phyloP scores from a whole-genome alignment of 225 moss, liverwort and hornwort species.

The Asterella californica region DNA sequence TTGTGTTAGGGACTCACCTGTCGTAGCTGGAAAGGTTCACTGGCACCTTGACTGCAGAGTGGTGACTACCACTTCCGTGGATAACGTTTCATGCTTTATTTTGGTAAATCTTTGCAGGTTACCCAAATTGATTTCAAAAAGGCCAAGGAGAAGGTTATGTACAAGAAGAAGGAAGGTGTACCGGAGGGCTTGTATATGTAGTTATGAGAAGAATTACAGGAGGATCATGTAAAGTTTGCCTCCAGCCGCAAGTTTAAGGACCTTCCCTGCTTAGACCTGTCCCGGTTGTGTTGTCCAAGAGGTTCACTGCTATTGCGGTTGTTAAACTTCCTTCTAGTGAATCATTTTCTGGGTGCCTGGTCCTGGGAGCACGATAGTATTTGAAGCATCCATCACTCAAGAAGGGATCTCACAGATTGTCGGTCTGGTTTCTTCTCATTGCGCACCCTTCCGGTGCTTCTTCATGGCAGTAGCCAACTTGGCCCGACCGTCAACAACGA shows the following conservation, averaged over 20 bases:
- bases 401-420: not conserved
- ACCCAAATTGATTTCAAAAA: constrained; percentile 94
- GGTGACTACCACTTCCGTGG: too few species aligned
- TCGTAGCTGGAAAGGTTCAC: too few species aligned
- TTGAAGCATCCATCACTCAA: not conserved
- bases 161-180: constrained; percentile 99
- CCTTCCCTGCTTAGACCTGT: constrained; percentile 1
- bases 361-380: not conserved
- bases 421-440: not conserved
- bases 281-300: not conserved
- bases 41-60: too few species aligned
- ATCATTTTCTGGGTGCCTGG: constrained; percentile 9
- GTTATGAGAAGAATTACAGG: not conserved
- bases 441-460: not conserved
- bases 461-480: not conserved
- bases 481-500: not conserved
- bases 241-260: constrained; percentile 1
- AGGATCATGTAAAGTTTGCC: not conserved
- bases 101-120: constrained; percentile 49
- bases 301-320: not conserved
- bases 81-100: not conserved
- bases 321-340: not conserved
- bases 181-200: constrained; percentile 99
- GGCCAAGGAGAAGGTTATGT: constrained; percentile 99
- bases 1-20: too few species aligned